A percentile compares a stretch with the other conserved stretches of the same genome.
These are phyloP conservation scores for Cladophialophora immunda DNA, from an alignment of 2,329 filamentous ascomycete species.

Conservation along the genomic window DNA sequence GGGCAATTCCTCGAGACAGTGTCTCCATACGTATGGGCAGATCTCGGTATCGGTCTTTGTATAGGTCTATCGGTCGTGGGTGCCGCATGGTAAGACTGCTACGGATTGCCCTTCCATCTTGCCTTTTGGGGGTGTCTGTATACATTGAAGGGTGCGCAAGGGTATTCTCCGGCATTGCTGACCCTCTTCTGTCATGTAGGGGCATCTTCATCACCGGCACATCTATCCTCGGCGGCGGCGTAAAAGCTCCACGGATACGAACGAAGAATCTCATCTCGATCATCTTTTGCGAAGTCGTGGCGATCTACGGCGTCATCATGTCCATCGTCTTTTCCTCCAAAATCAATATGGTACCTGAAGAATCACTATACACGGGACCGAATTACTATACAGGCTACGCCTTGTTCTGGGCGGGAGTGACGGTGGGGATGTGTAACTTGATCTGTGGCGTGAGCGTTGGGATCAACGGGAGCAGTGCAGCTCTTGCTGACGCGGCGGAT, in stretches of 20 bases:
- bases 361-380: conserved; percentile 74
- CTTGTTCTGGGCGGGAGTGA: conserved; percentile 93
- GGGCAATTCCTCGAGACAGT: conserved; percentile 93
- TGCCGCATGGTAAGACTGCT: conserved; percentile 82
- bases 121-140: neutral
- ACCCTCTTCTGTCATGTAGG: conserved; percentile 61
- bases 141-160: neutral
- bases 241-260: conserved; percentile 94
- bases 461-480: conserved; percentile 97
- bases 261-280: conserved; percentile 99
- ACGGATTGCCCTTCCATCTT: neutral
- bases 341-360: conserved; percentile 68
- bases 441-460: conserved; percentile 96
- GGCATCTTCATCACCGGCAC: conserved; percentile 99
- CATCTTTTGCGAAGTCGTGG: conserved; percentile 99
- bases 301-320: conserved; percentile 99
- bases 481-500: conserved; percentile 94
- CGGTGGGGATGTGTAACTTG: conserved; percentile 94
- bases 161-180: conserved; percentile 11
- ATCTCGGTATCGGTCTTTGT: conserved; percentile 88
- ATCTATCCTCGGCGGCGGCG: conserved; percentile 95
- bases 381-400: conserved; percentile 96
- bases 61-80: conserved; percentile 96
- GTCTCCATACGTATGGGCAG: conserved; percentile 94
- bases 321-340: conserved; percentile 97